phyloP scores from a whole-genome alignment of 805 yeast genomes.

The Zygosaccharomyces pseudorouxii region DNA sequence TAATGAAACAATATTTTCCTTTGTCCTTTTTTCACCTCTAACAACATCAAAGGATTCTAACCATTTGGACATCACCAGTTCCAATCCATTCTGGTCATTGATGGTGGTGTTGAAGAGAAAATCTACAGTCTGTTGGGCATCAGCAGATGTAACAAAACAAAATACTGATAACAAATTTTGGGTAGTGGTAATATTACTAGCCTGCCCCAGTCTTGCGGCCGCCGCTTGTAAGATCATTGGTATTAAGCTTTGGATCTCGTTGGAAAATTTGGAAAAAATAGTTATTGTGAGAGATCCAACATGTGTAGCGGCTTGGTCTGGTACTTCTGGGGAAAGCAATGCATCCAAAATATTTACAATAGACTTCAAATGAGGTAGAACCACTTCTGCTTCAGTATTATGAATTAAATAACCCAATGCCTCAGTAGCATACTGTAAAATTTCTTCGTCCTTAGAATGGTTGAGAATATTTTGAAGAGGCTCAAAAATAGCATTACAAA shows the following conservation, averaged over 20 bases:
- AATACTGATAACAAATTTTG: constrained; percentile 75
- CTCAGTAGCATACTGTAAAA: constrained; percentile 73
- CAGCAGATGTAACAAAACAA: constrained; percentile 59
- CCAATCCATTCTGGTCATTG: constrained; percentile 42
- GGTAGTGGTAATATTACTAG: constrained; percentile 66
- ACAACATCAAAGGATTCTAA: constrained; percentile 73
- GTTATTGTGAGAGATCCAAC: constrained; percentile 63
- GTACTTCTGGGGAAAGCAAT: constrained; percentile 62
- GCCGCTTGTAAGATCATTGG: constrained; percentile 69
- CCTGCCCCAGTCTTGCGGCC: constrained; percentile 56
- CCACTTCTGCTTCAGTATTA: constrained; percentile 32
- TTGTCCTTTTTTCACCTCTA: constrained; percentile 70
- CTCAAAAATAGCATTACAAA: constrained; percentile 24
- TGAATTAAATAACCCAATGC: constrained; percentile 58
- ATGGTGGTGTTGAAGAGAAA: constrained; percentile 47
- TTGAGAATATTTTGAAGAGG: constrained; percentile 30
- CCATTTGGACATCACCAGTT: constrained; percentile 71
- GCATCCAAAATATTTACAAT: constrained; percentile 54
- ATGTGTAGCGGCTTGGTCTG: constrained; percentile 78
- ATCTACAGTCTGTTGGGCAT: constrained; percentile 59
- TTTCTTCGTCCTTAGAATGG: constrained; percentile 63
- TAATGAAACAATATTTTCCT: constrained; percentile 63
- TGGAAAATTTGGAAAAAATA: constrained; percentile 49
- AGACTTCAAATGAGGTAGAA: constrained; percentile 15
- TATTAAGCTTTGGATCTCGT: constrained; percentile 36